Evolutionary conservation across 345 rosid genomes (phyloP), one percentile per base, ranked within the genome.

Genomic region (Lepidium sativum): DNA sequence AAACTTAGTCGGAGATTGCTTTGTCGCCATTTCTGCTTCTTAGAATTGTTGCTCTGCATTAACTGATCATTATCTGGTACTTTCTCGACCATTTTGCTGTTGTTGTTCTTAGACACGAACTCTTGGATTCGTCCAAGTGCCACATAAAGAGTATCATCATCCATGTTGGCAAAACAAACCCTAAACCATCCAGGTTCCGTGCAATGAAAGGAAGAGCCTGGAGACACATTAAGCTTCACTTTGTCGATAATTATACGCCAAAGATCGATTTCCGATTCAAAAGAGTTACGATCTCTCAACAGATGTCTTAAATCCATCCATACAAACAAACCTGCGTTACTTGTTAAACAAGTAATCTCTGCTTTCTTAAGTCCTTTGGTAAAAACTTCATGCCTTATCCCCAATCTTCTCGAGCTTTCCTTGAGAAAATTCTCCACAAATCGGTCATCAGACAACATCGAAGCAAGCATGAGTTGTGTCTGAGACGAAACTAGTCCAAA

Each of bases 121-220:
- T 53, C 79, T 13, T 49, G 71, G 16, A 92, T 89, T 52, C 97
- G 77, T 16, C 52, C 34, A 8, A 92, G 76, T 3, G 97, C 94
- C 31, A 80, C 78, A 8, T 77, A 76, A 12, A 84, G 74, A 0
- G 87, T 89, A 10, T 79, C 80, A 7, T 86, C 85, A 10, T 86
- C 89, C 86, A 86, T 87, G 39, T 87, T 89, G 4, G 98, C 98
- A 18, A 89, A 86, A 66, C 98, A 89, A 31, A 87, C 92, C 77
- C 96, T 80, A 59, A 87, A 92, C 88, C 95, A 92, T 2, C 97
- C 96, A 2, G 96, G 97, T 55, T 83, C 97, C 4, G 29, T 17
- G 69, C 97, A 86, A 1, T 40, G 75, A 55, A 92, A 92, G 1
- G 98, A 89, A 32, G 81, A 84, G 0, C 98, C 96, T 0, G 95